Base-by-base conservation (phyloP, 2,329 filamentous ascomycete genomes). In the Sporothrix pallida region DNA sequence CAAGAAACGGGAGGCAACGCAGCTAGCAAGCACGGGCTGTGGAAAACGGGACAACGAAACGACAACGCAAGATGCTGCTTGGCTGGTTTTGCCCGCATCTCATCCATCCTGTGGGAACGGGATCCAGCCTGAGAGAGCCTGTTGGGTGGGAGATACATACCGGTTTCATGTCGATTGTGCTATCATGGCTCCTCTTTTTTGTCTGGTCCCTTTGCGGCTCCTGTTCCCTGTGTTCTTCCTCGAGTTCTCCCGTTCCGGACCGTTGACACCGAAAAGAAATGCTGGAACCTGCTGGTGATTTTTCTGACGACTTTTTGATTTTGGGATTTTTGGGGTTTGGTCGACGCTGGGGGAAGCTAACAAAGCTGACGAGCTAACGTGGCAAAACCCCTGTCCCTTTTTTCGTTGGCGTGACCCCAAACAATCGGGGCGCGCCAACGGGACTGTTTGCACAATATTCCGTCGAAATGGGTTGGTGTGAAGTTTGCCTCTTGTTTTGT, bases 211-310 rank as follows among this genome's bases (percentile, higher is more conserved):
- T 46, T 63, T 44, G 37, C 31, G 52, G 13, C 31, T 56, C 48
- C 20, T 54, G 8, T 65, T 54, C 46, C 60, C 44, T 26, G 7
- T 54, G 8, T 65, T 54, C 46, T 72, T 8, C 20, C 52, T 44
- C 37, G 17, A 31, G 54, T 72, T 74, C 80, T 83, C 80, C 82
- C 82, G 81, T 78, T 77, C 84, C 86, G 86, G 86, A 86, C 84
- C 86, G 86, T 86, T 81, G 80, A 81, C 82, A 84, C 86, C 86
- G 86, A 85, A 42, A 42, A 9, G 48, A 56, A 10, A 23, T 56
- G 52, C 52, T 56, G 52, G 52, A 12, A 56, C 12, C 23, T 56
- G 52, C 52, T 56, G 52, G 52, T 56, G n/a, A 56, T 12, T 56
- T 56, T 37, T 37, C 31, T 56, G 52, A 23, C 62, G 37, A 46